Evolutionary conservation across 2,329 filamentous ascomycete species (phyloP).

Genomic region (Neospermospora avenae): DNA sequence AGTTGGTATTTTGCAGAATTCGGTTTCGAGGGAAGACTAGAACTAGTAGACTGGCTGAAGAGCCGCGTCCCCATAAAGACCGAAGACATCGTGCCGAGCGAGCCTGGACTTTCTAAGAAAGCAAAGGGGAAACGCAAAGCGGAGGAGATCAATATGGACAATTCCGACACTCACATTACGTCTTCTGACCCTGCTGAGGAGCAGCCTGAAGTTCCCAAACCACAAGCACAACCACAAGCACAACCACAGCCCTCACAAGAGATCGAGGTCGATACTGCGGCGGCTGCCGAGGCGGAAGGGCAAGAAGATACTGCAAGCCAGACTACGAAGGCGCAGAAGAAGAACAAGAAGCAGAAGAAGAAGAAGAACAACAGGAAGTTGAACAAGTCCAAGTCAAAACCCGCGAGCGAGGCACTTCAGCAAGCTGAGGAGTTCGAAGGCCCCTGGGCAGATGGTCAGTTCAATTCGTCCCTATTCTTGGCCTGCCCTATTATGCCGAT

Average conservation of each 20-base stretch:
- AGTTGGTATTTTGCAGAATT: background rate
- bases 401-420: background rate
- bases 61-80: background rate
- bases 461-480: background rate
- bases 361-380: background rate
- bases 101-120: background rate
- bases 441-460: background rate
- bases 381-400: background rate
- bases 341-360: background rate
- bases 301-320: background rate
- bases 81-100: background rate
- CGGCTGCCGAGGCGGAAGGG: background rate
- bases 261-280: background rate
- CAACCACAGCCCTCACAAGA: too few relatives aligned
- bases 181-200: background rate
- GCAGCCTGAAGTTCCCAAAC: background rate
- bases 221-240: too few relatives aligned
- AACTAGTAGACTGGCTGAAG: background rate
- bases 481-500: background rate
- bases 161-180: background rate
- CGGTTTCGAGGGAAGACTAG: background rate
- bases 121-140: background rate
- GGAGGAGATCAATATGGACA: background rate
- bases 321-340: background rate
- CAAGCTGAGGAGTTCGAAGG: background rate